These are phyloP conservation scores for Pascua guehoae DNA, from an alignment of 1,284 basidiomycete species.

Conservation along the genomic window DNA sequence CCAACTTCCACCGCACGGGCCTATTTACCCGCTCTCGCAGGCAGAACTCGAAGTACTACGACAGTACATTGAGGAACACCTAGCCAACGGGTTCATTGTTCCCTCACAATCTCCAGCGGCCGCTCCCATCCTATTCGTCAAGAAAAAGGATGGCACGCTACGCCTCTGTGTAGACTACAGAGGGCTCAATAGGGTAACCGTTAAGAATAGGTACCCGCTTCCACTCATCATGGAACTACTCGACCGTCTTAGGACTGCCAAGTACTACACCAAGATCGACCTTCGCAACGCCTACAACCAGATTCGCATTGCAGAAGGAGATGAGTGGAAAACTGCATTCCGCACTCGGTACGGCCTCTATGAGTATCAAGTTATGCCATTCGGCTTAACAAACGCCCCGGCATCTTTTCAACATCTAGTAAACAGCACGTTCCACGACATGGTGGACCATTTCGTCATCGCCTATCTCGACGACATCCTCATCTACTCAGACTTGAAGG, in stretches of 20 bases:
- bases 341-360: conserved; percentile 43
- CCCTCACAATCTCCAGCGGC: conserved; percentile 34
- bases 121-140: conserved; percentile 53
- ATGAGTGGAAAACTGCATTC: conserved; percentile 49
- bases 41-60: conserved; percentile 45
- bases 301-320: conserved; percentile 28
- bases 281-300: conserved; percentile 38
- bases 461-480: conserved; percentile 48
- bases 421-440: conserved; percentile 30
- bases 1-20: conserved; percentile 40
- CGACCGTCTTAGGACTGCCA: conserved; percentile 32
- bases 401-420: conserved; percentile 44
- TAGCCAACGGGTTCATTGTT: conserved; percentile 41
- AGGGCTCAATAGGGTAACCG: conserved; percentile 49
- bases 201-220: conserved; percentile 43
- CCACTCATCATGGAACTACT: conserved; percentile 29
- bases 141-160: conserved; percentile 52
- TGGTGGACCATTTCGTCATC: conserved; percentile 32
- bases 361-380: conserved; percentile 50
- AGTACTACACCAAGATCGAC: conserved; percentile 41
- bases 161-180: conserved; percentile 53
- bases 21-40: conserved; percentile 43
- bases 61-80: conserved; percentile 49
- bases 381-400: conserved; percentile 51
- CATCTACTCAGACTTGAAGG: conserved; percentile 50